phyloP scores from a whole-genome alignment of 2,329 filamentous ascomycete species.

The Whalleya microplaca region DNA sequence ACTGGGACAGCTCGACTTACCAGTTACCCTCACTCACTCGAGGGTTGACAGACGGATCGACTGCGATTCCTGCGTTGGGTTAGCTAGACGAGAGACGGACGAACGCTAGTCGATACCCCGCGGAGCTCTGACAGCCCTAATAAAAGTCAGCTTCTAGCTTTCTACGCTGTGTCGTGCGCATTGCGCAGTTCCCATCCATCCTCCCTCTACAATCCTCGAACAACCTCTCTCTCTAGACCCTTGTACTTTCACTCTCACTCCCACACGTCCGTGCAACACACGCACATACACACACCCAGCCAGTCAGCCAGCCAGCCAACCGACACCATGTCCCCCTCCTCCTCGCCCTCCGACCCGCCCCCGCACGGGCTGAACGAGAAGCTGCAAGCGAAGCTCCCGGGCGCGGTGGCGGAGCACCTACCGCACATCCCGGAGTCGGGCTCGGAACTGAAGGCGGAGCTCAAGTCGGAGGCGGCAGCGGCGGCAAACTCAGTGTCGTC shows the following conservation, averaged over 20 bases:
- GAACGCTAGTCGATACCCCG: no score
- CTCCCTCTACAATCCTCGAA: no score
- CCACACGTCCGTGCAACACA: no score
- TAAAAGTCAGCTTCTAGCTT: no score
- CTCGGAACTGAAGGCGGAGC: conserved; percentile 48
- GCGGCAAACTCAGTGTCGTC: conserved; percentile 45
- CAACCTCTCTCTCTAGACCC: no score
- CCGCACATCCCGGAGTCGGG: conserved; percentile 50
- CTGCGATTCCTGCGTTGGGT: no score
- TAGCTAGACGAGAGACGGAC: no score
- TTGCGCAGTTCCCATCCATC: no score
- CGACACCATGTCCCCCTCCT: conserved; percentile 35
- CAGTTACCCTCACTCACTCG: not conserved
- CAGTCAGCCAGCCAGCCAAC: not conserved
- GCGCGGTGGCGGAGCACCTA: conserved; percentile 42
- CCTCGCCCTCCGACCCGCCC: conserved; percentile 24
- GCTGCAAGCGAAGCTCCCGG: conserved; percentile 37
- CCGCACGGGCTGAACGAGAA: conserved; percentile 37
- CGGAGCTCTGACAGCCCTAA: no score
- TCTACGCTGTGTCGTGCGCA: no score
- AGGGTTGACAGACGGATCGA: not conserved
- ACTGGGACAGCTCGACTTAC: not conserved
- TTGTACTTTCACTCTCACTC: no score
- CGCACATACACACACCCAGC: no score
- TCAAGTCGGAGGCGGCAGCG: conserved; percentile 46